Evolutionary conservation across 179 eudicot species (phyloP).

Genomic region (Patellifolia procumbens): DNA sequence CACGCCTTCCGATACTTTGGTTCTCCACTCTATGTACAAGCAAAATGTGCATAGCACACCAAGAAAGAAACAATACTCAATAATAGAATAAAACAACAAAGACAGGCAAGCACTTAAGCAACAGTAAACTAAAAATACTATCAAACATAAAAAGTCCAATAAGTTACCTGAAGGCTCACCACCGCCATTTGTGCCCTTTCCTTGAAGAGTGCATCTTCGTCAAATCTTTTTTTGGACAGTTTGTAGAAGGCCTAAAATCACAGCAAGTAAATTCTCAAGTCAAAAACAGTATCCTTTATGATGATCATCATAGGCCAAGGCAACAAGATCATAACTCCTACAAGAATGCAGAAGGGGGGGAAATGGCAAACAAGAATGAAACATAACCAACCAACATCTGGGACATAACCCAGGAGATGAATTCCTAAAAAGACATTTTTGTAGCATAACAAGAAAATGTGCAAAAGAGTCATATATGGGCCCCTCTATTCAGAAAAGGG

Average conservation of each 20-base stretch:
- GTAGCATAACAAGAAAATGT: no score
- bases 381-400: background rate
- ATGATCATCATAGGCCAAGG: background rate
- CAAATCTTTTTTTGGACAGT: conserved; percentile 87
- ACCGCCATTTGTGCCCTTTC: conserved; percentile 91
- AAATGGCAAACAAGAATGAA: background rate
- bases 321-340: no score
- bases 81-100: background rate
- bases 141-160: background rate
- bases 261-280: background rate
- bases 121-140: no score
- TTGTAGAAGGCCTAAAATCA: conserved; percentile 69
- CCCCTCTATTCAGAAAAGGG: no score
- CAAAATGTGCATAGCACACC: conserved; percentile 4
- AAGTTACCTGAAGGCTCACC: conserved; percentile 82
- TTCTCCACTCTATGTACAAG: conserved; percentile 67
- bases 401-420: background rate
- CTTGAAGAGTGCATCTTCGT: conserved; percentile 75
- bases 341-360: background rate
- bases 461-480: no score
- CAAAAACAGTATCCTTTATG: background rate
- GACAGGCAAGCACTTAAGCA: background rate
- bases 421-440: no score
- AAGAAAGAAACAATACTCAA: background rate
- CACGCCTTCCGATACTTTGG: conserved; percentile 76